Base-by-base conservation (phyloP, 805 yeast species). In the Zygotorulaspora sp. region DNA sequence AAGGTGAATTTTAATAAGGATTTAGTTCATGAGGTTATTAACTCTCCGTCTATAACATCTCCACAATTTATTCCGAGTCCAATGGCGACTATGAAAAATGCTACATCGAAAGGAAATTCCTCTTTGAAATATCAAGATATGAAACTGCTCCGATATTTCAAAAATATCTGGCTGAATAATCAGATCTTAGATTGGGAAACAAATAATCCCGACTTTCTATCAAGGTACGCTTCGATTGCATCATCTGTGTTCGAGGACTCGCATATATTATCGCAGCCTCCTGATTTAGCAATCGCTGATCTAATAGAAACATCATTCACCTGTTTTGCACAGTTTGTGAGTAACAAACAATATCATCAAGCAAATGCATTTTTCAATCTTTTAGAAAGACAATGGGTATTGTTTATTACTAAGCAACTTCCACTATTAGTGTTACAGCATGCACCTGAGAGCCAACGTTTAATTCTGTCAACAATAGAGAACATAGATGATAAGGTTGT, bases 301-400 rank as follows among this genome's bases (percentile, higher is more conserved):
- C 40, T 61, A 23, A 54, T 60, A 21, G 65, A 61, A 24, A 58
- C 64, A 16, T 67, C 55, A 48, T 66, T 49, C 65, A 72, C 58
- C 38, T 74, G 47, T 41, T 72, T 39, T 53, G 71, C 45, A 42
- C 72, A 41, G 58, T 73, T 32, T 63, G 75, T 57, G 65, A 74
- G 61, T 61, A 73, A 38, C 52, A 65, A 45, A 52, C 69, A 40
- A 53, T 65, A 44, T 54, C 70, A 43, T 47, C 66, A 67, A 40
- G 48, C 58, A 10, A 58, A 65, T 29, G 55, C 67, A 10, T 50
- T 54, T 19, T 52, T 59, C 6, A 55, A 63, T 17, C 45, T 62
- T 21, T 50, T 64, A 32, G 62, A 61, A 24, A 53, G 64, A 35
- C 63, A 65, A 32, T 74, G 78, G 77, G 62, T 62, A 17, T 49